Base-by-base conservation (phyloP, 2,329 filamentous ascomycete species). In the Drechslerella coelobrocha region DNA sequence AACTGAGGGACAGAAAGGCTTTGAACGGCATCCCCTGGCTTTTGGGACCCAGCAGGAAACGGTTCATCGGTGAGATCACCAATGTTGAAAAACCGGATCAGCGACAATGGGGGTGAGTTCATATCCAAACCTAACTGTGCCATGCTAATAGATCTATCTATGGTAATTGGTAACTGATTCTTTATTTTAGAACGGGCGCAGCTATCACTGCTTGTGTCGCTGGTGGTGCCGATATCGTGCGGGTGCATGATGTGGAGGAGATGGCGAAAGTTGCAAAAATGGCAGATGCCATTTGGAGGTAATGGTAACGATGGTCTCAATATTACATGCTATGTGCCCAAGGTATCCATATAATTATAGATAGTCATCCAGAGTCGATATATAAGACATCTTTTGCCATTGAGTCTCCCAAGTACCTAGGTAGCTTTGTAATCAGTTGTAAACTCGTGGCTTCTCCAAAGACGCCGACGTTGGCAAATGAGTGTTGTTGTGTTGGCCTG, bases 251-350 rank as follows among this genome's bases (percentile, higher is more conserved):
- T 81, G 89, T 92, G 12, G 80, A 82, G 61, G 90, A 94, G 81
- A 97, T 97, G 93, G 83, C 80, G 41, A 84, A 91, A 79, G 92
- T 96, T 29, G 87, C 86, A 1, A 89, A 85, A 77, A 93, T 97
- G 88, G 86, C 91, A 7, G 93, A 97, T 83, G 92, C 92, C n/a
- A 92, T 97, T 60, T 96, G 90, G 85, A 83, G 90, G 75, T 80
- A 81, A 41, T 80, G 65, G 61, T 66, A 47, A 37, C 37, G n/a
- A n/a, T n/a, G n/a, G 14, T 41, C n/a, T 19, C 17, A 9, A 2
- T 39, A n/a, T n/a, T n/a, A n/a, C n/a, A n/a, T n/a, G n/a, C n/a
- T n/a, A n/a, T n/a, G n/a, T n/a, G n/a, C n/a, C n/a, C n/a, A n/a
- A n/a, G n/a, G n/a, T n/a, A n/a, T n/a, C n/a, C n/a, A n/a, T n/a